Conservation (phyloP, 352 stramenopile genomes). For the Globisporangium heterothallicum region DNA sequence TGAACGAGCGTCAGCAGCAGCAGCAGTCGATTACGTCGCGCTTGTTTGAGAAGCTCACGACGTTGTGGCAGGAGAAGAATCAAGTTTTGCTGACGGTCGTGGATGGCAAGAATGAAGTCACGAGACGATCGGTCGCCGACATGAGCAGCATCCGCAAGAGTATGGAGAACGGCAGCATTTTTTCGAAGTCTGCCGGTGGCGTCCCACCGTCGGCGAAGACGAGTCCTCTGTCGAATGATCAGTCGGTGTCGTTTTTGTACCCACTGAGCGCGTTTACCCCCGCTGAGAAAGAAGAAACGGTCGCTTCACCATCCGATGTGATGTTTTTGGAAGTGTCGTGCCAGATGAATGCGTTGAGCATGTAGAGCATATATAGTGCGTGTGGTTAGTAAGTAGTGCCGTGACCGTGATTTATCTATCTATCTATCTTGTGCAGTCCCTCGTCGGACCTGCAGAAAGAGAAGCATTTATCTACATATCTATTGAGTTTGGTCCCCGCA, state of each 20-base stretch:
- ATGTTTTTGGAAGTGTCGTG: conserved; percentile 81
- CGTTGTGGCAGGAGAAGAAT: conserved; percentile 83
- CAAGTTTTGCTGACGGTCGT: conserved; percentile 72
- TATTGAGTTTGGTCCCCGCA: no score
- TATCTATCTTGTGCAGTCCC: conserved; percentile 8
- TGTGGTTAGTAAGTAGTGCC: conserved; percentile 6
- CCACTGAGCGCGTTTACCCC: conserved; percentile 72
- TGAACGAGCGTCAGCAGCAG: conserved; percentile 19
- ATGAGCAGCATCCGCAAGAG: conserved; percentile 77
- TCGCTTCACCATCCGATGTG: conserved; percentile 24
- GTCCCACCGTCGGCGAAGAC: conserved; percentile 20
- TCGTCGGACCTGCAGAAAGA: no score
- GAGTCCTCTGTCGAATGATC: conserved; percentile 31
- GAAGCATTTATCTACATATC: no score
- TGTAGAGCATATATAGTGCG: conserved; percentile 19
- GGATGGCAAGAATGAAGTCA: conserved; percentile 67
- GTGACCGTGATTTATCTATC: conserved; percentile 10
- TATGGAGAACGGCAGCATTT: conserved; percentile 59
- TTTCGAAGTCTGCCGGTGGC: conserved; percentile 39
- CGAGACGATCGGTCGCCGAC: conserved; percentile 67
- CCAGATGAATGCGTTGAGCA: conserved; percentile 43
- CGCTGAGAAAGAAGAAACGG: conserved; percentile 31
- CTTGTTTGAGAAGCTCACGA: conserved; percentile 74
- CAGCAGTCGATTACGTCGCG: conserved; percentile 48
- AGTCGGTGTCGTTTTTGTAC: conserved; percentile 82